Base-by-base conservation (phyloP, 1,284 basidiomycete species). In the Ceratorhiza oryzae-sativae region DNA sequence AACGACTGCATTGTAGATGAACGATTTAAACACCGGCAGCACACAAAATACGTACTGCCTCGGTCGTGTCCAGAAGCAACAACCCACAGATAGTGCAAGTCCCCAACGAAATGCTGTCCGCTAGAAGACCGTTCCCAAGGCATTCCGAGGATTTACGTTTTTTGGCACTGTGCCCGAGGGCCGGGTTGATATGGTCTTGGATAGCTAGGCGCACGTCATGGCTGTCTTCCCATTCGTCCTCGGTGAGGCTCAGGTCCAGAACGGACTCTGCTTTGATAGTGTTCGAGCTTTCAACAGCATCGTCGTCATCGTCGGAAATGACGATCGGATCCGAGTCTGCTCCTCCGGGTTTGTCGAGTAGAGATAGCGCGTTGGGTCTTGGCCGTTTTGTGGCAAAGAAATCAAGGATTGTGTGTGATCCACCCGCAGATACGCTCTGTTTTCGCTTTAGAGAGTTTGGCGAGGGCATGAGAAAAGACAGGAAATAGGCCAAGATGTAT, bases 221-320 rank as follows among this genome's bases (percentile, higher is more conserved):
- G 5, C 84, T 87, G 75, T 78, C 85, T 46, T 80, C 83, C 90
- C 90, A 91, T 20, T 86, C 85, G 30, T 60, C 71, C 1, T 49
- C 72, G 42, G 27, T 55, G 25, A 67, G 42, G 23, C 48, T 67
- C 12, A 67, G 42, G 41, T 67, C 63, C 49, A 67, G 23, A 39
- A 67, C 27, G 13, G 34, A 32, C 34, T 67, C 63, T 4, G 18
- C 15, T 39, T 58, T 34, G 32, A 36, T 23, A 32, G 45, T 49
- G 3, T 45, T 42, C 10, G 63, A 45, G 36, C 20, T 15, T 48
- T 53, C 41, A 25, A 1, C 49, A 42, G 25, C 32, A 36, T 41
- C 10, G 3, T 55, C 63, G 18, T 67, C 63, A 23, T 67, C 63
- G 36, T 67, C 63, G 36, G 63, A 67, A 41, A 67, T 67, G 1